Conservation (phyloP, 2,329 filamentous ascomycete genomes). For the Oidium heveae region DNA sequence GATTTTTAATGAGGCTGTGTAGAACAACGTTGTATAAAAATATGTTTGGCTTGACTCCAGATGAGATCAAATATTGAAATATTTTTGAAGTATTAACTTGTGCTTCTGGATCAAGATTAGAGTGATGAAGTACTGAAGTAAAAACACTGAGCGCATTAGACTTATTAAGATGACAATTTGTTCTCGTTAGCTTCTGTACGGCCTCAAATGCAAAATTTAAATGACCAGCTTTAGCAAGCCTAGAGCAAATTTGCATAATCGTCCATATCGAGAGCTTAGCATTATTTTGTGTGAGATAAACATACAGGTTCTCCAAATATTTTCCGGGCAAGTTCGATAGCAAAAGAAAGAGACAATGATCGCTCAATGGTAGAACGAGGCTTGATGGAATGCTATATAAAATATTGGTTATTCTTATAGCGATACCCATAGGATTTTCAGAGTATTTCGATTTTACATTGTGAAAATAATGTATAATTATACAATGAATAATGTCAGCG, state of each 20-base stretch:
- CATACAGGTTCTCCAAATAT: conserved; percentile 6
- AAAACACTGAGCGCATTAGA: conserved; percentile 26
- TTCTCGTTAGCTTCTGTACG: conserved; percentile 16
- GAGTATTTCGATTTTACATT: not conserved
- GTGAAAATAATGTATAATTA: conserved; percentile 1
- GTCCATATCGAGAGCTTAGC: conserved; percentile 2
- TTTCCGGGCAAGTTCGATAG: conserved; percentile 4
- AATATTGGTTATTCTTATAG: not conserved
- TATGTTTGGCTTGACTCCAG: conserved; percentile 37
- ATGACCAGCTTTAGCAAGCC: conserved; percentile 17
- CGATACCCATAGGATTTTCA: not conserved
- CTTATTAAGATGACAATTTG: conserved; percentile 21
- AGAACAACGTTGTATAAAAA: conserved; percentile 42
- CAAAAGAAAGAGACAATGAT: conserved; percentile 7
- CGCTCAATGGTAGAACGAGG: conserved; percentile 1
- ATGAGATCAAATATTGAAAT: conserved; percentile 28
- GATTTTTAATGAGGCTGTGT: conserved; percentile 41
- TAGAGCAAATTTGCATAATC: conserved; percentile 10
- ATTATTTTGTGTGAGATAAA: conserved; percentile 4
- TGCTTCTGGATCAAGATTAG: conserved; percentile 14
- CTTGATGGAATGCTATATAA: not conserved
- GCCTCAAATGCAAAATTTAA: conserved; percentile 19
- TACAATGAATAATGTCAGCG: conserved; percentile 1
- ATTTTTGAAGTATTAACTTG: conserved; percentile 25
- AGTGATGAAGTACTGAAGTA: conserved; percentile 27